Evolutionary conservation across 1,284 basidiomycete species (phyloP).

Genomic region (Ceratobasidium sp.): DNA sequence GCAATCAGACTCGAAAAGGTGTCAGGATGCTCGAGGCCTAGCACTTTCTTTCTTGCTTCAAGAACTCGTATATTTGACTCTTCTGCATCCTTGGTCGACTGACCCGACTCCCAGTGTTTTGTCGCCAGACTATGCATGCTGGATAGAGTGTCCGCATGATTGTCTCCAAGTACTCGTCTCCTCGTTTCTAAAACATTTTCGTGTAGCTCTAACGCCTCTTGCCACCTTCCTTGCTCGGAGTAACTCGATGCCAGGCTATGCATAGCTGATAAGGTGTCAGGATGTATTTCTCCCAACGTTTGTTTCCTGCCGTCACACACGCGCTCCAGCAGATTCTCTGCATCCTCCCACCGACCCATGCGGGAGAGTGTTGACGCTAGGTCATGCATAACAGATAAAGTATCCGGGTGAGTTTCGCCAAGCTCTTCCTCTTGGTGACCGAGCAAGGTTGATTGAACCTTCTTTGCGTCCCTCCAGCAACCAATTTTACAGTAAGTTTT

Average conservation of each 20-base stretch:
- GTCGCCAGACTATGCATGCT: background rate
- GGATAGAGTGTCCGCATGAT: background rate
- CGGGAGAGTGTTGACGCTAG: background rate
- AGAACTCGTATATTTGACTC: too few relatives aligned
- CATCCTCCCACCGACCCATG: constrained; percentile 15
- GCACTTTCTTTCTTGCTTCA: background rate
- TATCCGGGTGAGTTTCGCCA: constrained; percentile 3
- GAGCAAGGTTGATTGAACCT: background rate
- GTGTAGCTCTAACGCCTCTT: background rate
- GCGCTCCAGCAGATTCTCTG: constrained; percentile 2
- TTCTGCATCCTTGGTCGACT: background rate
- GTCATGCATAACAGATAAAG: background rate
- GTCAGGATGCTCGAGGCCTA: too few relatives aligned
- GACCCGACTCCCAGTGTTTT: background rate
- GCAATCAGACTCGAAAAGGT: background rate
- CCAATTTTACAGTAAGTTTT: background rate
- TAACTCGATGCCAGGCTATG: background rate
- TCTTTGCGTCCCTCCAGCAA: background rate
- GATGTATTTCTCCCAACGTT: background rate
- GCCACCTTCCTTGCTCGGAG: background rate
- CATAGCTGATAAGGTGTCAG: background rate
- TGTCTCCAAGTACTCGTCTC: background rate
- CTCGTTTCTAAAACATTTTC: background rate
- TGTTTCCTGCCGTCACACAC: background rate
- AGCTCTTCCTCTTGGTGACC: background rate